Conservation (phyloP, 1,139 yeast species). For the Zygoascus hellenicus region DNA sequence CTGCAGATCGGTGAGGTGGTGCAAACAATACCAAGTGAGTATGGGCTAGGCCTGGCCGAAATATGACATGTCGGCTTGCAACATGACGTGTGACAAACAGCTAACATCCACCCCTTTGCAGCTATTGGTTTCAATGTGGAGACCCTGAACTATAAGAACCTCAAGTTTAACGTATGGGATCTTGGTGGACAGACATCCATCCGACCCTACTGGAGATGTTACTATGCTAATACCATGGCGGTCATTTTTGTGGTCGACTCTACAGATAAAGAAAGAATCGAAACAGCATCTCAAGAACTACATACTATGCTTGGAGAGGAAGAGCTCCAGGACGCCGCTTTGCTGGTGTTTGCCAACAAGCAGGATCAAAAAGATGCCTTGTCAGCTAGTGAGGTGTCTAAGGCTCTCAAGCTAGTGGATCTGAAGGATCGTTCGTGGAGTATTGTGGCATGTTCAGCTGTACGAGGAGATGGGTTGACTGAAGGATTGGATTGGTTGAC, state of each 20-base stretch:
- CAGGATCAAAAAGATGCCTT: constrained; percentile 97
- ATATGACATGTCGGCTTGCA: not conserved
- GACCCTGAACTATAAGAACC: constrained; percentile 81
- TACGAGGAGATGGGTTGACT: constrained; percentile 90
- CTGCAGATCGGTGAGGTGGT: constrained; percentile 92
- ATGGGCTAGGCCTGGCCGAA: not conserved
- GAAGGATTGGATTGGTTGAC: constrained; percentile 98
- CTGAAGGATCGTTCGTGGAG: constrained; percentile 97
- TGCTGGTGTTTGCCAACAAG: constrained; percentile 92
- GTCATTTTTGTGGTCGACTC: constrained; percentile 95
- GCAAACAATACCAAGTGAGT: constrained; percentile 73
- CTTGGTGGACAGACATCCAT: constrained; percentile 96
- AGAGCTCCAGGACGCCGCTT: constrained; percentile 81
- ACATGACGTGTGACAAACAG: not conserved
- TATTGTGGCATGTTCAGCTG: constrained; percentile 93
- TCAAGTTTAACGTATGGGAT: constrained; percentile 86
- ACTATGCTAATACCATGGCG: constrained; percentile 93
- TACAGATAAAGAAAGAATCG: constrained; percentile 90
- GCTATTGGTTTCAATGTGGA: constrained; percentile 96
- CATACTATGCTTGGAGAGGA: constrained; percentile 92
- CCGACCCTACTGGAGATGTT: constrained; percentile 97
- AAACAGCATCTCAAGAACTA: constrained; percentile 79
- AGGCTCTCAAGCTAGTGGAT: constrained; percentile 77
- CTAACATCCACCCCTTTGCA: constrained; percentile 15
- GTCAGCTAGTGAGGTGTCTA: constrained; percentile 91